These are phyloP conservation scores for Ascosphaera apis DNA, from an alignment of 2,329 filamentous ascomycete species.

Conservation along the genomic window DNA sequence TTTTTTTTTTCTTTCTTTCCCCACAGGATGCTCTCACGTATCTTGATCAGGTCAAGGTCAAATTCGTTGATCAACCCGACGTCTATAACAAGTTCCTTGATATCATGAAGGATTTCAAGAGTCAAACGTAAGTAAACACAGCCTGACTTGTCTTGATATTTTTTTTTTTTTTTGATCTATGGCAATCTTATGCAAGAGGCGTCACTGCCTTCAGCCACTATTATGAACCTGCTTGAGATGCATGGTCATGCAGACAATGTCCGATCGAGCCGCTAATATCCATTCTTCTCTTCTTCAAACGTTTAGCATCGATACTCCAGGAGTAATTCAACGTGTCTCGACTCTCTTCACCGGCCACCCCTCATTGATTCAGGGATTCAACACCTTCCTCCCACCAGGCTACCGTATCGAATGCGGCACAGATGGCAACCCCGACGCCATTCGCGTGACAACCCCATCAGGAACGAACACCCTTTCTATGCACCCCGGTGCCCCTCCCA, in stretches of 20 bases:
- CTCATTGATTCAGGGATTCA: constrained; percentile 89
- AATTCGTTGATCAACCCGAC: constrained; percentile 89
- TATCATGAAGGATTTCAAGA: constrained; percentile 99
- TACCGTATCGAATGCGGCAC: constrained; percentile 93
- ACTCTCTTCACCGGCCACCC: constrained; percentile 90
- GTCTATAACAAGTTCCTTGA: constrained; percentile 94
- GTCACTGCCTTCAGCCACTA: no score
- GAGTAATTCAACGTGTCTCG: constrained; percentile 90
- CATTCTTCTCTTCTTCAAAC: no score
- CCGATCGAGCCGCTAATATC: no score
- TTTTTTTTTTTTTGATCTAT: no score
- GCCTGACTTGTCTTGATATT: not conserved
- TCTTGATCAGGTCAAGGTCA: constrained; percentile 92
- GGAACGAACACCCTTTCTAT: constrained; percentile 92
- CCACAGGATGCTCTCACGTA: constrained; percentile 71
- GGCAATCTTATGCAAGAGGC: no score
- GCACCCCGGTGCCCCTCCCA: constrained; percentile 26
- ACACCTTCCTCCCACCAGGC: constrained; percentile 85
- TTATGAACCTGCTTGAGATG: no score
- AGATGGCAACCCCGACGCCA: constrained; percentile 84
- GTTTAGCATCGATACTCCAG: constrained; percentile 69
- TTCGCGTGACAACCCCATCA: constrained; percentile 89
- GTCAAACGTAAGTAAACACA: constrained; percentile 50
- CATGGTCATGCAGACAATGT: no score
- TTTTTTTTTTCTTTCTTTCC: constrained; percentile 13